Percentiles rank a stretch among this genome's conserved stretches.
These are phyloP conservation scores for Cladosporium cucumerinum DNA, from an alignment of 2,329 filamentous ascomycete genomes.

Conservation along the genomic window DNA sequence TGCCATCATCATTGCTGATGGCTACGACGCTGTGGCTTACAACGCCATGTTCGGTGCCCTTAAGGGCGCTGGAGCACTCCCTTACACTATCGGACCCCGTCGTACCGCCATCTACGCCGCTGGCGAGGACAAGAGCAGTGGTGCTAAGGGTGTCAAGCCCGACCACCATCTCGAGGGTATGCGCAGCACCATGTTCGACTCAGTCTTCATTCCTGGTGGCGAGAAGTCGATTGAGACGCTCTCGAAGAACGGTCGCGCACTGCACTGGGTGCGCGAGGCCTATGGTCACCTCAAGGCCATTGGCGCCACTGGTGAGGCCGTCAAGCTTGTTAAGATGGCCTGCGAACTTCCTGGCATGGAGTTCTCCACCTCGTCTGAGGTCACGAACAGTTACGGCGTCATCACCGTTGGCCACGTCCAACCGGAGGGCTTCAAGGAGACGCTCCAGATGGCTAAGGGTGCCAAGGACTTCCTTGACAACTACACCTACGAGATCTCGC, in stretches of 20 bases:
- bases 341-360: slow-evolving; percentile 46
- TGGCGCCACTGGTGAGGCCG: slow-evolving; percentile 69
- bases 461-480: slow-evolving; percentile 67
- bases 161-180: slow-evolving; percentile 78
- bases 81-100: slow-evolving; percentile 68
- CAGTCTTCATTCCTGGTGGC: slow-evolving; percentile 73
- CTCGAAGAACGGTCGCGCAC: slow-evolving; percentile 64
- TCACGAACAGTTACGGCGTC: slow-evolving; percentile 71
- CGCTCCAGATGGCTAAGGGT: slow-evolving; percentile 62
- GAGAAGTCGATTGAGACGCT: slow-evolving; percentile 60
- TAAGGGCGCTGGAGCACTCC: slow-evolving; percentile 60
- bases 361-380: slow-evolving; percentile 49
- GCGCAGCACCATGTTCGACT: slow-evolving; percentile 78
- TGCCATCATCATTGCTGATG: slow-evolving; percentile 73
- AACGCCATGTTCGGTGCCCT: slow-evolving; percentile 63
- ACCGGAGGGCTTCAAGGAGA: slow-evolving; percentile 59
- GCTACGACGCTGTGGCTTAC: slow-evolving; percentile 67
- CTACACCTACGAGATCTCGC: slow-evolving; percentile 66
- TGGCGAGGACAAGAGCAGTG: slow-evolving; percentile 51
- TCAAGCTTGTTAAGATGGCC: slow-evolving; percentile 57
- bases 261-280: slow-evolving; percentile 75
- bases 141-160: slow-evolving; percentile 56
- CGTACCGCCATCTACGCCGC: slow-evolving; percentile 64
- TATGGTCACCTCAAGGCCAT: slow-evolving; percentile 81
- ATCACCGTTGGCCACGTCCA: slow-evolving; percentile 60